These are phyloP conservation scores for Penicillium sp. DNA, from an alignment of 2,329 filamentous ascomycete species.

Conservation along the genomic window DNA sequence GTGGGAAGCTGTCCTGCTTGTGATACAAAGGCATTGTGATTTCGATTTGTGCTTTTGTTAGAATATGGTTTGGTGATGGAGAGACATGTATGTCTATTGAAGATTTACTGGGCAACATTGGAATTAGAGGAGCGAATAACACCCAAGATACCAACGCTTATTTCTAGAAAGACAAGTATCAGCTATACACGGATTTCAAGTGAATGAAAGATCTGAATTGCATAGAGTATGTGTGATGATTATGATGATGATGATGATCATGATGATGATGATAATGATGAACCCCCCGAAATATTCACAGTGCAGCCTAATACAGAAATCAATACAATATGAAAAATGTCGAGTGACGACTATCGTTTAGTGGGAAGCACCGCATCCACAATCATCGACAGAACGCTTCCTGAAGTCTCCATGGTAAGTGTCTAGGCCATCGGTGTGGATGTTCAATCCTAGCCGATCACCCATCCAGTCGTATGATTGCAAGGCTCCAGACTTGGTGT, in stretches of 20 bases:
- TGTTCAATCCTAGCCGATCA: conserved; percentile 35
- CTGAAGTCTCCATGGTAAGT: conserved; percentile 47
- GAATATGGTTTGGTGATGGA: not conserved
- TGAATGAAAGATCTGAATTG: not conserved
- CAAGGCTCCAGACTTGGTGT: conserved; percentile 18
- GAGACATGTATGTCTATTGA: not conserved
- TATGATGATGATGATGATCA: not conserved
- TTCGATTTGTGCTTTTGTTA: not conserved
- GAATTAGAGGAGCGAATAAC: not conserved
- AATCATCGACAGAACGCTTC: conserved; percentile 33
- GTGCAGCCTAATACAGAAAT: not conserved
- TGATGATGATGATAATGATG: not conserved
- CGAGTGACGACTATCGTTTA: conserved; percentile 8
- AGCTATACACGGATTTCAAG: not conserved
- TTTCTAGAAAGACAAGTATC: not conserved
- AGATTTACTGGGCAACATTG: not conserved
- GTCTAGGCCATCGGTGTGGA: conserved; percentile 42
- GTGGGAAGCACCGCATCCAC: conserved; percentile 31
- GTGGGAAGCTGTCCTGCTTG: conserved; percentile 9
- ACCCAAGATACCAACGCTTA: not conserved
- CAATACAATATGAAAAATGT: not conserved
- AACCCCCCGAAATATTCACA: conserved; percentile 2
- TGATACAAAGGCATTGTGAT: not conserved
- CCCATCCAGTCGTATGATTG: conserved; percentile 40
- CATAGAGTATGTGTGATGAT: not conserved